Conservation (phyloP, 768 basidiomycete species). For the Lentinula detonsa region DNA sequence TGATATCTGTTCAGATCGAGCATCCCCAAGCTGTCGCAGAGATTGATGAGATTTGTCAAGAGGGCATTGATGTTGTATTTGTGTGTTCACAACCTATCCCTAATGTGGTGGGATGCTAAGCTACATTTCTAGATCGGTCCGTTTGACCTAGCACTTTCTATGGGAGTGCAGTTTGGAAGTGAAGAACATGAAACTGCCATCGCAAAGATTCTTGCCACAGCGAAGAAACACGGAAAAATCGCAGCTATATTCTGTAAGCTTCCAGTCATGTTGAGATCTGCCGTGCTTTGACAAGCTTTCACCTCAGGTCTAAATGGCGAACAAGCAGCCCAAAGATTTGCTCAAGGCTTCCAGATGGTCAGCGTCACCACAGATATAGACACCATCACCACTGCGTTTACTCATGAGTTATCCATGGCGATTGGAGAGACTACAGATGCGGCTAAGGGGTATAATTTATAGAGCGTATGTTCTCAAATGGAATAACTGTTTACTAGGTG, state of each 20-base stretch:
- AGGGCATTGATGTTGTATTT: slow-evolving; percentile 19
- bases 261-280: neutral
- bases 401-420: slow-evolving; percentile 9
- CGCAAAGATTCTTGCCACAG: slow-evolving; percentile 13
- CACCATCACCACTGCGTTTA: slow-evolving; percentile 15
- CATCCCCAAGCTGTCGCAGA: slow-evolving; percentile 17
- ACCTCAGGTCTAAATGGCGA: slow-evolving; percentile 17
- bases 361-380: slow-evolving; percentile 21
- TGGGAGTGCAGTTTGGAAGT: slow-evolving; percentile 18
- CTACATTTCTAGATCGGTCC: slow-evolving; percentile 15
- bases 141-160: slow-evolving; percentile 16
- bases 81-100: slow-evolving; percentile 5
- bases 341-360: slow-evolving; percentile 22
- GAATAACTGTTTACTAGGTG: no score
- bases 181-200: slow-evolving; percentile 16
- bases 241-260: slow-evolving; percentile 19
- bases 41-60: slow-evolving; percentile 16
- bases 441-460: slow-evolving; percentile 1
- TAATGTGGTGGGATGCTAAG: neutral
- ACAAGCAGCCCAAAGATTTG: slow-evolving; percentile 18
- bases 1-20: slow-evolving; percentile 18
- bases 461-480: neutral
- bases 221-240: slow-evolving; percentile 16
- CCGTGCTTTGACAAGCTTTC: neutral
- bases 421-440: slow-evolving; percentile 6